Percentiles rank a stretch among this genome's conserved stretches.
Evolutionary conservation across 352 stramenopile species (phyloP).

Genomic region (Phytopythium cucurbitacearum): DNA sequence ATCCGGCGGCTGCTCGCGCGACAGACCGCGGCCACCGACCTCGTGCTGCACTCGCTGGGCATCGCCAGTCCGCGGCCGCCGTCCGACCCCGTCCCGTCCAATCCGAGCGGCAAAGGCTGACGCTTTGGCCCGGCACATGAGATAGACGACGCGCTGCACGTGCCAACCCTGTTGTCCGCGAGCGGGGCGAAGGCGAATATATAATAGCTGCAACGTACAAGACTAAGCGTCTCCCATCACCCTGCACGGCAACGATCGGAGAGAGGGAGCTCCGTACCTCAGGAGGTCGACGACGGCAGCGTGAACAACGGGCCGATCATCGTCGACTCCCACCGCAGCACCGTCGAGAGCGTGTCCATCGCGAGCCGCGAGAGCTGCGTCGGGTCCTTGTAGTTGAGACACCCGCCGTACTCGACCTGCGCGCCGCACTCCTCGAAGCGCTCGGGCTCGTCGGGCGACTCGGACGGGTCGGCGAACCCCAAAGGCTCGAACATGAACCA

Average conservation of each 20-base stretch:
- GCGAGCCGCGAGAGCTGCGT: conserved; percentile 39
- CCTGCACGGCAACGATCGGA: too few relatives aligned
- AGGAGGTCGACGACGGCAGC: conserved; percentile 27
- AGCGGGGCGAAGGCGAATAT: too few relatives aligned
- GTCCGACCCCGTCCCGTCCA: neutral
- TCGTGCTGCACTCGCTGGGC: conserved; percentile 52
- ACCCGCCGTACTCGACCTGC: conserved; percentile 65
- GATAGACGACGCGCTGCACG: neutral
- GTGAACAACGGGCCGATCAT: conserved; percentile 59
- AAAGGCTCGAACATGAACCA: conserved; percentile 70
- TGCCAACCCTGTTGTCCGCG: neutral
- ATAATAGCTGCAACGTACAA: too few relatives aligned
- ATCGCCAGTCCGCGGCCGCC: conserved; percentile 11
- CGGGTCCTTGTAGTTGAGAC: conserved; percentile 53
- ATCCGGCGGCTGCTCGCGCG: conserved; percentile 38
- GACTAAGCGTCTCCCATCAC: too few relatives aligned
- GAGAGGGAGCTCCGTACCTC: too few relatives aligned
- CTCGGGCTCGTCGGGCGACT: neutral
- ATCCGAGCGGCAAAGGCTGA: neutral
- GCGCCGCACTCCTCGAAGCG: conserved; percentile 33
- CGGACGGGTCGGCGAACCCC: conserved; percentile 19
- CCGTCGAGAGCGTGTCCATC: conserved; percentile 66
- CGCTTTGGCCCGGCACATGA: neutral
- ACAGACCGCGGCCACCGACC: conserved; percentile 37
- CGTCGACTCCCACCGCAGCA: conserved; percentile 57